A percentile compares a stretch with the other conserved stretches of the same genome.
Evolutionary conservation across 768 basidiomycete species (phyloP).

Genomic region (Infundibulicybe gibba): DNA sequence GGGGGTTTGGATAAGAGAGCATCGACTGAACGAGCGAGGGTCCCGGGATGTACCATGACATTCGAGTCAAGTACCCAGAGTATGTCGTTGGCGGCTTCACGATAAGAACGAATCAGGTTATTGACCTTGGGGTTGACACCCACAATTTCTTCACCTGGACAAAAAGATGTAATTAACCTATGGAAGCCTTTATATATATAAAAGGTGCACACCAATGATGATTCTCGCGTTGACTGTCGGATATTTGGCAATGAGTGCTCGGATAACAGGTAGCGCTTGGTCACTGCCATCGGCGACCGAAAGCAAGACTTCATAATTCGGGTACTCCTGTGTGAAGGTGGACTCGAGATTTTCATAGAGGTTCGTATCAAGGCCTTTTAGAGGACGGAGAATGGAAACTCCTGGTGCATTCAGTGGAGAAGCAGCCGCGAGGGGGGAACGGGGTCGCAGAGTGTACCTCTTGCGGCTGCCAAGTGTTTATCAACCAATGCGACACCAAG

Average conservation of each 20-base stretch:
- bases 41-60: slow-evolving; percentile 70
- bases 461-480: slow-evolving; percentile 48
- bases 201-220: slow-evolving; percentile 59
- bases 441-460: slow-evolving; percentile 67
- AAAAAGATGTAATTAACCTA: slow-evolving; percentile 1
- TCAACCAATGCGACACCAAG: not conserved
- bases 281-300: slow-evolving; percentile 88
- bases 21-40: slow-evolving; percentile 83
- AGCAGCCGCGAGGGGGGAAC: slow-evolving; percentile 55
- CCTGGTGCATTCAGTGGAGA: slow-evolving; percentile 59
- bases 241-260: slow-evolving; percentile 74
- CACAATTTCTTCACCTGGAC: slow-evolving; percentile 71
- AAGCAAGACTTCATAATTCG: slow-evolving; percentile 87
- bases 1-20: slow-evolving; percentile 43
- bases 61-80: slow-evolving; percentile 99
- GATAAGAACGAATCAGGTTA: slow-evolving; percentile 86
- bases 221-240: slow-evolving; percentile 70
- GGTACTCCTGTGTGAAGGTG: slow-evolving; percentile 88
- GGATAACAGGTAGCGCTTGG: slow-evolving; percentile 82
- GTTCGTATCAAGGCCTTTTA: slow-evolving; percentile 94
- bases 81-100: slow-evolving; percentile 79
- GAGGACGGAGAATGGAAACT: slow-evolving; percentile 89
- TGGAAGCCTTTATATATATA: not conserved
- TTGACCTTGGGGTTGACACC: slow-evolving; percentile 98
- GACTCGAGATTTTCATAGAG: slow-evolving; percentile 96